Conservation (phyloP, 2,329 filamentous ascomycete genomes). For the Furcasterigmium sp. region DNA sequence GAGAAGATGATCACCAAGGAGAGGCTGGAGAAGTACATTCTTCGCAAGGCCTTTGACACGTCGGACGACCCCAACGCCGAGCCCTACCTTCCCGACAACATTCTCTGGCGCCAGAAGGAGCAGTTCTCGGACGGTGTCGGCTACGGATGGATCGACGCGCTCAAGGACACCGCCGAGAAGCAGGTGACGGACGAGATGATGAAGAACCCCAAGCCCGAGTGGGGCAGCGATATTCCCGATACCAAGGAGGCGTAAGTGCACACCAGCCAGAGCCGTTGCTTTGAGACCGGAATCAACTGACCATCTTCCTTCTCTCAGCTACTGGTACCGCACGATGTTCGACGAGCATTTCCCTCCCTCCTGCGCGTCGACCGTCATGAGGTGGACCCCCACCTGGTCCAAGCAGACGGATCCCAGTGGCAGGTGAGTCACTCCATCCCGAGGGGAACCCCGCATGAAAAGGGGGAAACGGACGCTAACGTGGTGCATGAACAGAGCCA, state of each 20-base stretch:
- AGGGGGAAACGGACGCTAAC: constrained; percentile 6
- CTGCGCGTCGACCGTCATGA: constrained; percentile 88
- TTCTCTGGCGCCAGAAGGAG: constrained; percentile 98
- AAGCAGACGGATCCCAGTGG: constrained; percentile 94
- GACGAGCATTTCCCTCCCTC: constrained; percentile 95
- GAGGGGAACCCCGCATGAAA: constrained; percentile 1
- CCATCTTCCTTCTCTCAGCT: constrained; percentile 39
- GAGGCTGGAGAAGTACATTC: constrained; percentile 93
- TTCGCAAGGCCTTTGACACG: constrained; percentile 96
- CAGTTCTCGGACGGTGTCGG: constrained; percentile 98
- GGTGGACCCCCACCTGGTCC: constrained; percentile 97
- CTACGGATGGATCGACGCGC: constrained; percentile 96
- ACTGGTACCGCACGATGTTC: constrained; percentile 99
- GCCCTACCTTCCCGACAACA: constrained; percentile 92
- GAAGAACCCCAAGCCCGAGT: constrained; percentile 96
- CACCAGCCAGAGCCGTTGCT: neutral
- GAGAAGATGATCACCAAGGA: constrained; percentile 95
- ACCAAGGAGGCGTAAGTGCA: constrained; percentile 83
- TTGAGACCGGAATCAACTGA: too few species aligned
- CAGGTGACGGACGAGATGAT: constrained; percentile 96
- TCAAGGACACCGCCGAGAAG: constrained; percentile 89
- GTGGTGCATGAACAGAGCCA: constrained; percentile 50
- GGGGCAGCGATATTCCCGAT: constrained; percentile 88
- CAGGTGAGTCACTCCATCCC: constrained; percentile 48
- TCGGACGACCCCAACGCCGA: constrained; percentile 72